Conservation (phyloP, 768 basidiomycete genomes). For the Postia placenta region DNA sequence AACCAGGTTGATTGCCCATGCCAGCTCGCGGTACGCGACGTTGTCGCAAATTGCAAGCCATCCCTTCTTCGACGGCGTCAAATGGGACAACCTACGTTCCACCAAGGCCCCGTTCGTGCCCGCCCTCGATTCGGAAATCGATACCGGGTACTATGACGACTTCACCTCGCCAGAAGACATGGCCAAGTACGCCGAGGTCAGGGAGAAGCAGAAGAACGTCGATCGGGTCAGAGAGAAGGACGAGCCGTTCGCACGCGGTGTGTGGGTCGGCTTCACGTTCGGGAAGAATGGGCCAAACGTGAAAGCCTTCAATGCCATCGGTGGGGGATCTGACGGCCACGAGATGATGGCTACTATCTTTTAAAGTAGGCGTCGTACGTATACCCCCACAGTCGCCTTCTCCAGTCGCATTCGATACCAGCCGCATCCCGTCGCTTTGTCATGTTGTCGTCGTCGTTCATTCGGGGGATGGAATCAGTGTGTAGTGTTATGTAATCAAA, state of each 20-base stretch:
- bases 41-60: slow-evolving; percentile 68
- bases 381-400: too few species aligned
- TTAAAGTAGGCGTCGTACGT: slow-evolving; percentile 16
- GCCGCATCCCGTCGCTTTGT: too few species aligned
- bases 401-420: too few species aligned
- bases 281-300: slow-evolving; percentile 73
- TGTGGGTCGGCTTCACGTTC: slow-evolving; percentile 92
- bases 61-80: slow-evolving; percentile 73
- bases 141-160: slow-evolving; percentile 94
- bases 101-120: slow-evolving; percentile 89
- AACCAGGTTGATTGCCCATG: slow-evolving; percentile 77
- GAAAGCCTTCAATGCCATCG: slow-evolving; percentile 28
- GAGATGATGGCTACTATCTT: slow-evolving; percentile 31
- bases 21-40: slow-evolving; percentile 71
- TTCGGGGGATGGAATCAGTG: too few species aligned
- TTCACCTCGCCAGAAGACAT: slow-evolving; percentile 87
- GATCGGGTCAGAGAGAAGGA: slow-evolving; percentile 89
- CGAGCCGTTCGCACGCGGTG: slow-evolving; percentile 61
- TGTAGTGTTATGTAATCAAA: too few species aligned
- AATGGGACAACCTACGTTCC: slow-evolving; percentile 76
- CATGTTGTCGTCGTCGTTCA: too few species aligned
- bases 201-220: slow-evolving; percentile 94
- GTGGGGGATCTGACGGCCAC: slow-evolving; percentile 21
- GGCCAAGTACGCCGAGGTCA: slow-evolving; percentile 98
- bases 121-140: slow-evolving; percentile 87